Base-by-base conservation (phyloP, 2,329 filamentous ascomycete genomes). In the Metarhizium rileyi region DNA sequence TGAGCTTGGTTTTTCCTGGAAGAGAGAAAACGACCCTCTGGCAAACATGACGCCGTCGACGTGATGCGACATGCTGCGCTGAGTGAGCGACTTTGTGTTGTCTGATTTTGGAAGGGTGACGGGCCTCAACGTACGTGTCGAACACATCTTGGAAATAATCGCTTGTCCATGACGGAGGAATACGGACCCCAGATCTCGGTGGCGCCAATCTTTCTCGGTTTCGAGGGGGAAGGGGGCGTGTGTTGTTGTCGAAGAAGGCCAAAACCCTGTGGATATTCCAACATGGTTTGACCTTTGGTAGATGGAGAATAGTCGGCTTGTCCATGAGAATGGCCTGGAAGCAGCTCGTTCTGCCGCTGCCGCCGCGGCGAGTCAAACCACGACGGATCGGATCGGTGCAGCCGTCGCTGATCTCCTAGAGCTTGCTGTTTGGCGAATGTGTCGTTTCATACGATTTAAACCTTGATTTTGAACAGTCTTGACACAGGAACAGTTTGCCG, bases 121-220 rank as follows among this genome's bases (percentile, higher is more conserved):
- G 10, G 27, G 27, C 27, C 10, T 28, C n/a, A n/a, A 27, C 16
- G 22, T 23, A 73, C 68, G 75, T 78, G 53, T 77, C 74, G 2
- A 78, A 63, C 3, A 78, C 66, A 63, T 78, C 75, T 20, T 69
- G 61, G 1, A 79, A 61, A 50, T 78, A 76, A n/a, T 36, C 70
- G 63, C 52, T 73, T 75, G 1, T 75, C 75, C 70, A 77, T 77
- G 3, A 66, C 73, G 0, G 73, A 72, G 58, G 78, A 79, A 57
- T 78, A 78, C 6, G 74, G 75, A 0, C 76, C 75, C 28, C 75
- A 66, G 50, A 78, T 79, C 59, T 79, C 76, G 1, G 76, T 78
- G 5, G 77, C 74, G 4, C 70, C 73, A 35, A 64, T 69, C 5
- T 58, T 67, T 26, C 76, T 65, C 3, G 75, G 75, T 58, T 79